phyloP scores from a whole-genome alignment of 2,329 filamentous ascomycete genomes.

The Claviceps purpurea region DNA sequence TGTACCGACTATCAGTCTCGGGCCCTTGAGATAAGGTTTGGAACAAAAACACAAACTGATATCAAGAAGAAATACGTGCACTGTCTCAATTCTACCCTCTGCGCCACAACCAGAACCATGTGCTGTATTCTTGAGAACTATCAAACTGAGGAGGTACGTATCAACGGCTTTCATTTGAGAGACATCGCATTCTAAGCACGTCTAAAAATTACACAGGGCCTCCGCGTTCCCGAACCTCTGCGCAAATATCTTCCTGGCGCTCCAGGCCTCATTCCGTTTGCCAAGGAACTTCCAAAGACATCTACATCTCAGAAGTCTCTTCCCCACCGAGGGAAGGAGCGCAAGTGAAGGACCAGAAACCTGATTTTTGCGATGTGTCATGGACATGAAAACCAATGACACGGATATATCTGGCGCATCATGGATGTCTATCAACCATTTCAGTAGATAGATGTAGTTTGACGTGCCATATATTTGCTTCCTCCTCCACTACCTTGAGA shows the following conservation, averaged over 20 bases:
- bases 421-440: too few species aligned
- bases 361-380: background rate
- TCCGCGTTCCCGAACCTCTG: conserved; percentile 69
- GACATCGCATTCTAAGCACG: background rate
- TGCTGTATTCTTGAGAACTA: conserved; percentile 97
- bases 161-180: background rate
- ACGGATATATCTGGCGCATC: background rate
- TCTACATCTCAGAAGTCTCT: conserved; percentile 19
- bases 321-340: conserved; percentile 18
- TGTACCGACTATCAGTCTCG: conserved; percentile 96
- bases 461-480: too few species aligned
- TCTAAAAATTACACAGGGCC: conserved; percentile 35
- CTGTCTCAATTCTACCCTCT: conserved; percentile 78
- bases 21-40: conserved; percentile 84
- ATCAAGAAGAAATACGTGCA: conserved; percentile 86
- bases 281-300: conserved; percentile 73
- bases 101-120: conserved; percentile 80
- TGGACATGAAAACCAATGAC: background rate
- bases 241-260: conserved; percentile 83
- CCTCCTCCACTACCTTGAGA: too few species aligned
- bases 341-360: conserved; percentile 7
- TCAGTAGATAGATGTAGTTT: too few species aligned
- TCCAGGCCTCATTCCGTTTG: conserved; percentile 79
- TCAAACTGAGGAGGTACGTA: conserved; percentile 63
- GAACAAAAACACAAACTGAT: conserved; percentile 74